Base-by-base conservation (phyloP, 108 stramenopile species). In the Mediolabrus comicus region DNA sequence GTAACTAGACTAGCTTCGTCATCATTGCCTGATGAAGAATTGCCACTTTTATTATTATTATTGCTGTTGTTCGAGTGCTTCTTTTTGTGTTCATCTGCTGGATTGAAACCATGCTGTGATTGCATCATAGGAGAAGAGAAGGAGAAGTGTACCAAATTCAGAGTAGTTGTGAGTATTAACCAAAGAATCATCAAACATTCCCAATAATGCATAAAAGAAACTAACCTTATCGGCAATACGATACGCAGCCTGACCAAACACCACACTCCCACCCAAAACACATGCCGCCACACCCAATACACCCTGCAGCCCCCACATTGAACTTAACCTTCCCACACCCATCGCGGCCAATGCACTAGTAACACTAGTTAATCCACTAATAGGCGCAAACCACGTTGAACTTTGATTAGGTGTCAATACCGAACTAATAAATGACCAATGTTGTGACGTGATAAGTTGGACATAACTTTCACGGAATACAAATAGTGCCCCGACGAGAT, bases 101-200 rank as follows among this genome's bases (percentile, higher is more conserved):
- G 83, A 35, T 81, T 78, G 72, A 84, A 84, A 59, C 83, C 83
- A 56, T 84, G 66, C 80, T 76, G 25, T 2, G n/a, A 46, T 17
- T n/a, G 27, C 52, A 35, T 24, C 52, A 38, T 27, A 19, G 14
- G n/a, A n/a, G n/a, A n/a, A n/a, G n/a, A n/a, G n/a, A n/a, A n/a
- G n/a, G n/a, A n/a, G n/a, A n/a, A n/a, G n/a, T n/a, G n/a, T n/a
- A n/a, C n/a, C n/a, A n/a, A n/a, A n/a, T n/a, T n/a, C n/a, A n/a
- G n/a, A n/a, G n/a, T n/a, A n/a, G n/a, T n/a, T n/a, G n/a, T n/a
- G n/a, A n/a, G n/a, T 8, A 1, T 0, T 5, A 24, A 7, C 8
- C 7, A 30, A 58, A 3, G 10, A 29, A 32, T 13, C 34, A 7
- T 2, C 16, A 2, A 33, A 58, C 28, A 59, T 6, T 5, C 11